Base-by-base conservation (phyloP, 2,329 filamentous ascomycete species). In the Emmonsiellopsis sp. region DNA sequence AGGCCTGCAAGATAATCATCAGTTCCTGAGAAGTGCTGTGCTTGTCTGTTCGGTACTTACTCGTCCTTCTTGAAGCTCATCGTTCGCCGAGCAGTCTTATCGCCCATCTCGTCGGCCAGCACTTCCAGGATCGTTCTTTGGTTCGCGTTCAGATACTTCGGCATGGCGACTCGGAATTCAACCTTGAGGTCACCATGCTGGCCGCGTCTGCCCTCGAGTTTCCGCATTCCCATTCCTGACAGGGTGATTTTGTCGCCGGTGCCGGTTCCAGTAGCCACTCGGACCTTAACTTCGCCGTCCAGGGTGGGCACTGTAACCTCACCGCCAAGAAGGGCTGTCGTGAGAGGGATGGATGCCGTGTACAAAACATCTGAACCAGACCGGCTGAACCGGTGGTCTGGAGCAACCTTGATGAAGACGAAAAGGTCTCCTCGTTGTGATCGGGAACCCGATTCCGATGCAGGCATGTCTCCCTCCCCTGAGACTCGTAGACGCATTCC, bases 111-210 rank as follows among this genome's bases (percentile, higher is more conserved):
- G 63, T 98, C 91, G 6, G 93, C 93, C 59, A 98, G 81, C 82
- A 97, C 92, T 74, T 98, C 93, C 44, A 95, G 74, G 55, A 98
- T 87, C 0, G 88, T 94, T 52, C 93, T 81, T 75, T 98, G 91
- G 73, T 95, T 97, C 45, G 86, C 81, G 52, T 81, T 89, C 59
- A 98, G 77, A 64, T 92, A 96, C 73, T 95, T 97, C 45, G 93
- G 93, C 88, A 97, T 95, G 52, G 81, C 76, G 45, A 98, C 88
- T 69, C 89, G 89, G 79, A 95, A 98, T 69, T 98, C 92, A 6
- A 98, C 90, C 67, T 83, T 86, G 56, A 98, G 74, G 65, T 98
- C 93, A 58, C 93, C 93, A 34, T 58, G 64, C 52, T 66, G 67
- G 34, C 78, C 81, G 53, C 84, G 79, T 47, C 88, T 80, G 14